A percentile compares a stretch with the other conserved stretches of the same genome.
phyloP scores from a whole-genome alignment of 495 filamentous ascomycete genomes.

The Elasticomyces elasticus region DNA sequence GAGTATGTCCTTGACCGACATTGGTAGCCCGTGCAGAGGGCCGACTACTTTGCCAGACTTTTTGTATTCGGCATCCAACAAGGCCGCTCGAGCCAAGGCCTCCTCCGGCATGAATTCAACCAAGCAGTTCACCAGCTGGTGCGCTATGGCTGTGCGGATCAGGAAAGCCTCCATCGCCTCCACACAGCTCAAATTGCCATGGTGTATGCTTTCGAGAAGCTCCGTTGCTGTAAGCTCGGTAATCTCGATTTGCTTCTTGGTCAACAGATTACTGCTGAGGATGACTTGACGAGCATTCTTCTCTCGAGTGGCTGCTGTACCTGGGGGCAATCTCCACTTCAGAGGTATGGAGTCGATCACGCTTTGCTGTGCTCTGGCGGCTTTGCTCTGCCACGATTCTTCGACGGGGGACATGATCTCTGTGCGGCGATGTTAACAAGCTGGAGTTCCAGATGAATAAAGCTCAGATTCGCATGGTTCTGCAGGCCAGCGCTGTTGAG shows the following conservation, averaged over 20 bases:
- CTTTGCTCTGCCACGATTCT: background rate
- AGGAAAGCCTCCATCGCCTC: constrained; percentile 47
- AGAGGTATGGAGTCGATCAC: constrained; percentile 4
- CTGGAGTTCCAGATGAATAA: no score
- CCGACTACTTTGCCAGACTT: constrained; percentile 41
- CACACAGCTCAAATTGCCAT: constrained; percentile 5
- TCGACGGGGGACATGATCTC: background rate
- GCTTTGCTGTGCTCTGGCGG: background rate
- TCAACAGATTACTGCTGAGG: background rate
- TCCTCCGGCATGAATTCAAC: constrained; percentile 53
- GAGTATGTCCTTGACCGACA: constrained; percentile 28
- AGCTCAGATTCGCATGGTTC: no score
- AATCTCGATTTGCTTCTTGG: background rate
- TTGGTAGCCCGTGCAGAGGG: constrained; percentile 29
- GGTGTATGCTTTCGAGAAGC: constrained; percentile 2
- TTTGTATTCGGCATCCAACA: constrained; percentile 47
- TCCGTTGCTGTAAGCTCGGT: constrained; percentile 2
- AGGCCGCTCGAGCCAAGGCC: constrained; percentile 47
- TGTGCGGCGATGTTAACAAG: no score
- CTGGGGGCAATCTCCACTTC: constrained; percentile 1
- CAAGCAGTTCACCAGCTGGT: constrained; percentile 47
- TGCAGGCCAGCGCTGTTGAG: no score
- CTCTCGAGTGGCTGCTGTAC: background rate
- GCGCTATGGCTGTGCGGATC: constrained; percentile 45
- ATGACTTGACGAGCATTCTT: background rate